phyloP scores from a whole-genome alignment of 2,329 filamentous ascomycete species.

The Ophiostoma montium region DNA sequence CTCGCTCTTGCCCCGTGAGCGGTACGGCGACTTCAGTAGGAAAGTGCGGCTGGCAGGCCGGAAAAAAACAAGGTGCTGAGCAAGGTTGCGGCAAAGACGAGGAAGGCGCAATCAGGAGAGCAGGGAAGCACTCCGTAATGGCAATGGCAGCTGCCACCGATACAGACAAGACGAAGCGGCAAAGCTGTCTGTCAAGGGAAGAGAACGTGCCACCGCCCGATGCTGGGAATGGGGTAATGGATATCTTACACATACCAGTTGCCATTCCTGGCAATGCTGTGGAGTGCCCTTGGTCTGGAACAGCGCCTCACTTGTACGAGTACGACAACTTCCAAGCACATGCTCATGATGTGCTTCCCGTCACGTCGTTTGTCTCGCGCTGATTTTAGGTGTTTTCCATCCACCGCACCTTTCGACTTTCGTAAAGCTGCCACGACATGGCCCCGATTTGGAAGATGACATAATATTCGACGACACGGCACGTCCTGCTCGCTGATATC shows the following conservation, averaged over 20 bases:
- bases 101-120: not conserved
- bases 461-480: not conserved
- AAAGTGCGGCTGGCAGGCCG: not conserved
- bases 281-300: not conserved
- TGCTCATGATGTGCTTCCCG: not conserved
- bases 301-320: not conserved
- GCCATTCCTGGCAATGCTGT: slow-evolving; percentile 2
- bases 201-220: not conserved
- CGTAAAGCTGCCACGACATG: not conserved
- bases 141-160: not conserved
- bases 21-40: not conserved
- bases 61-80: not conserved
- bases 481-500: too few relatives aligned
- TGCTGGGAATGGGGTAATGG: not conserved
- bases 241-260: slow-evolving; percentile 1
- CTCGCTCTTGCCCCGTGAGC: not conserved
- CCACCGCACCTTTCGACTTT: too few relatives aligned
- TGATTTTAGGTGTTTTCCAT: not conserved
- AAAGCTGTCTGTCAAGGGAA: too few relatives aligned
- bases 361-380: not conserved
- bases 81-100: not conserved
- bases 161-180: not conserved
- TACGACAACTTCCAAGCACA: not conserved
- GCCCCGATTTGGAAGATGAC: not conserved
- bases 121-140: not conserved